Percentiles rank a stretch among this genome's conserved stretches.
Conservation (phyloP, 2,329 filamentous ascomycete species). For the Penicillium sp. region DNA sequence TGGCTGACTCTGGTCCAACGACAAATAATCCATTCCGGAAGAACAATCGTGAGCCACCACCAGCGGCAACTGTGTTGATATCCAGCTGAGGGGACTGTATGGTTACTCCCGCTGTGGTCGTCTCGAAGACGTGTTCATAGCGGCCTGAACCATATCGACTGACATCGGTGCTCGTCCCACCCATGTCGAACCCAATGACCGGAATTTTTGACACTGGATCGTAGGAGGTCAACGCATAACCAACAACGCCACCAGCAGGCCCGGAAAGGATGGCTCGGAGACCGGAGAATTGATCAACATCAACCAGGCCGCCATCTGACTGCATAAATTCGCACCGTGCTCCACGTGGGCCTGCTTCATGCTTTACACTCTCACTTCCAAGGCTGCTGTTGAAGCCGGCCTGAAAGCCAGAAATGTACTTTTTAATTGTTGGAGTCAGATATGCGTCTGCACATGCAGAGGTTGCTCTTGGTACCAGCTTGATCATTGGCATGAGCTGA, state of each 20-base stretch:
- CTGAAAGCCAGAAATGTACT: constrained; percentile 72
- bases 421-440: constrained; percentile 70
- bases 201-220: constrained; percentile 71
- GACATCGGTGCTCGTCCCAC: constrained; percentile 83
- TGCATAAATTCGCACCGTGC: constrained; percentile 93
- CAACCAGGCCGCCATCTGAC: constrained; percentile 64
- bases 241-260: constrained; percentile 87
- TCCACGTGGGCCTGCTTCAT: constrained; percentile 58
- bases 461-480: constrained; percentile 67
- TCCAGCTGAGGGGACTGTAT: constrained; percentile 85
- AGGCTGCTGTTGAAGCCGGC: constrained; percentile 75
- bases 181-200: constrained; percentile 92
- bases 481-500: constrained; percentile 83
- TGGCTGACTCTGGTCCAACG: constrained; percentile 82
- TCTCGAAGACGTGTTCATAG: constrained; percentile 90
- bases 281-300: constrained; percentile 61
- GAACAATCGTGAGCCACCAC: constrained; percentile 63
- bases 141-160: constrained; percentile 75
- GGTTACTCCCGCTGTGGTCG: constrained; percentile 80
- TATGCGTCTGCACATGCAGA: constrained; percentile 77
- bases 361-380: constrained; percentile 66
- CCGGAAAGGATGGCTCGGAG: constrained; percentile 81
- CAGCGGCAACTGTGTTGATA: constrained; percentile 86
- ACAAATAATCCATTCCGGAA: constrained; percentile 53
- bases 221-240: constrained; percentile 83